Evolutionary conservation across 2,329 filamentous ascomycete species (phyloP), one percentile per base, ranked within the genome.

Genomic region (Apiospora aurea): DNA sequence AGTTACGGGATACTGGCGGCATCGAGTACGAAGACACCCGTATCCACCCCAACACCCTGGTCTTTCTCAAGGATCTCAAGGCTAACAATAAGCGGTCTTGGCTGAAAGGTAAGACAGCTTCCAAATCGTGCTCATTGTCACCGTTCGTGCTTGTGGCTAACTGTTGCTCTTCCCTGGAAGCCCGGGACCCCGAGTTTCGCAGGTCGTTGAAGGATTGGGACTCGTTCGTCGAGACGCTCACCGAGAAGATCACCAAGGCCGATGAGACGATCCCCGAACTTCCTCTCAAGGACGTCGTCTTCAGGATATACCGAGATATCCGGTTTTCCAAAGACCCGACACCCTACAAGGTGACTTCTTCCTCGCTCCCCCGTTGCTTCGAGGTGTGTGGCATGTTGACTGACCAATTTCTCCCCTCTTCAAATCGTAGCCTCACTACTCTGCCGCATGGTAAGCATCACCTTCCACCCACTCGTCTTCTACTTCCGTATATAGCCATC

Each of bases 201-300:
- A 87, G 91, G 71, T 90, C 94, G 0, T 88, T 95, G 72, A 92
- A 92, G 72, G 94, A 97, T 80, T 97, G 94, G 87, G 90, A 94
- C 67, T 89, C 90, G 1, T 97, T 95, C 78, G 89, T 96, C 47
- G 92, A 93, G 75, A 85, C 85, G 13, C 85, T 96, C 51, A 93
- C 92, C 0, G 86, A 92, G 73, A 92, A 90, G 73, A 87, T 97
- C 70, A 88, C 89, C 26, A 90, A 92, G 72, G 86, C 88, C 51
- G 95, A 98, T 79, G 90, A 92, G 71, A 97, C 94, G 0, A 90
- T 97, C 57, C 95, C 95, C 0, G 94, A 97, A 77, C 84, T 97
- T 29, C 95, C 95, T 1, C 85, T 92, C 70, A 96, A 97, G 81
- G 95, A 97, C 79, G 85, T 97, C 76, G 90, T 94, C 67, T 97